These are phyloP conservation scores for Penicillium sp. DNA, from an alignment of 2,329 filamentous ascomycete species.

Conservation along the genomic window DNA sequence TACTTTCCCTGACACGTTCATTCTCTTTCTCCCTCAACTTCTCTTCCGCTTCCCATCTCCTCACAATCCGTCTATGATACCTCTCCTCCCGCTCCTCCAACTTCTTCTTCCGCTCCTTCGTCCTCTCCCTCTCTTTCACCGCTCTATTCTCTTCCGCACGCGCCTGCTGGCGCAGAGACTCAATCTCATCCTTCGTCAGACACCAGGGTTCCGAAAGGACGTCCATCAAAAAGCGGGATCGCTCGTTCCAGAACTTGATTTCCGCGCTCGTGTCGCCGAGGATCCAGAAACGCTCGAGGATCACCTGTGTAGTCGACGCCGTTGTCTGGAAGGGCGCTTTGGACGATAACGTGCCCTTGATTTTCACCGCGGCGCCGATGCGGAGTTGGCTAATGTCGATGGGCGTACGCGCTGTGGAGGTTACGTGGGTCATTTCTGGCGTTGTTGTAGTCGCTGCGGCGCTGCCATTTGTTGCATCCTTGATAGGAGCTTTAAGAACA, in stretches of 20 bases:
- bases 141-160: slow-evolving; percentile 37
- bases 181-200: slow-evolving; percentile 42
- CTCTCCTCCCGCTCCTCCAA: slow-evolving; percentile 29
- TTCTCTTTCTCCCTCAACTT: slow-evolving; percentile 34
- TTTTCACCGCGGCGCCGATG: slow-evolving; percentile 51
- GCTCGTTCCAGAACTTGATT: slow-evolving; percentile 50
- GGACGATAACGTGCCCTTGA: slow-evolving; percentile 53
- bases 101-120: slow-evolving; percentile 24
- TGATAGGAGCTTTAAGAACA: slow-evolving; percentile 30
- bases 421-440: slow-evolving; percentile 17
- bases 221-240: slow-evolving; percentile 46
- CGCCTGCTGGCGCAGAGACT: slow-evolving; percentile 38
- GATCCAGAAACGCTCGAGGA: slow-evolving; percentile 50
- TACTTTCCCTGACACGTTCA: slow-evolving; percentile 27
- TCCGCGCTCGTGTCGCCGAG: slow-evolving; percentile 54
- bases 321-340: slow-evolving; percentile 29
- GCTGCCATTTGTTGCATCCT: not conserved
- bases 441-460: slow-evolving; percentile 37
- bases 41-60: slow-evolving; percentile 37
- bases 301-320: slow-evolving; percentile 44
- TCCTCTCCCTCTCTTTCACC: slow-evolving; percentile 33
- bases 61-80: slow-evolving; percentile 22
- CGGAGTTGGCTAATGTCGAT: slow-evolving; percentile 46
- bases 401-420: slow-evolving; percentile 29
- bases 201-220: slow-evolving; percentile 54